Base-by-base conservation (phyloP, 129 eudicot species). In the Centaurea solstitialis region DNA sequence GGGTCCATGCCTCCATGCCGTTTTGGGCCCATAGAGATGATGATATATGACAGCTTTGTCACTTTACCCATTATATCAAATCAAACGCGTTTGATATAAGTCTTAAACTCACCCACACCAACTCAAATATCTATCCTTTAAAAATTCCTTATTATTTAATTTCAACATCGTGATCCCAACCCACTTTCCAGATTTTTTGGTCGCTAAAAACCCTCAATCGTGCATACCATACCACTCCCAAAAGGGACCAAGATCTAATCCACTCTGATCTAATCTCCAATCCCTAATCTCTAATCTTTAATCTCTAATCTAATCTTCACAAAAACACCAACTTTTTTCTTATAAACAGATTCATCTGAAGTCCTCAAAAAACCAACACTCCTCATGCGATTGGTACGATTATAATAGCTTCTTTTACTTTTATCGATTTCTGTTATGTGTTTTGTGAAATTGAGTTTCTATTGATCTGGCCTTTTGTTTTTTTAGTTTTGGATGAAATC, bases 331-430 rank as follows among this genome's bases (percentile, higher is more conserved):
- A n/a, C n/a, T 26, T 26, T 26, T 26, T 26, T 26, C 2, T 33
- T 33, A 33, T 33, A 33, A 33, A 33, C 37, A 33, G 5, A 33
- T 33, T 33, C 37, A 3, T 33, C 37, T 33, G 37, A 69, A 30
- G 17, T 76, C 17, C 67, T 70, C 23, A 28, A 76, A 82, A 82
- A 50, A 67, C 70, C 77, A 21, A 76, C 43, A 47, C 79, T 24
- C 39, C 80, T 82, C 81, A 85, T 85, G 91, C 85, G 78, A 79
- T 85, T 85, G 86, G 91, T 88, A 85, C 20, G 83, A 35, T 66
- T 39, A 11, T 79, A 13, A 0, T 24, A 67, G 26, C 7, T 66
- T 59, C 7, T 66, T 59, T 26, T 5, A 47, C 15, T 67, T 9
- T 80, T 74, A 13, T 18, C 64, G 37, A 28, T 50, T 69, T 73